Percentiles rank a stretch among this genome's conserved stretches.
These are phyloP conservation scores for Alnus rubra DNA, from an alignment of 306 rosid genomes.

Conservation along the genomic window DNA sequence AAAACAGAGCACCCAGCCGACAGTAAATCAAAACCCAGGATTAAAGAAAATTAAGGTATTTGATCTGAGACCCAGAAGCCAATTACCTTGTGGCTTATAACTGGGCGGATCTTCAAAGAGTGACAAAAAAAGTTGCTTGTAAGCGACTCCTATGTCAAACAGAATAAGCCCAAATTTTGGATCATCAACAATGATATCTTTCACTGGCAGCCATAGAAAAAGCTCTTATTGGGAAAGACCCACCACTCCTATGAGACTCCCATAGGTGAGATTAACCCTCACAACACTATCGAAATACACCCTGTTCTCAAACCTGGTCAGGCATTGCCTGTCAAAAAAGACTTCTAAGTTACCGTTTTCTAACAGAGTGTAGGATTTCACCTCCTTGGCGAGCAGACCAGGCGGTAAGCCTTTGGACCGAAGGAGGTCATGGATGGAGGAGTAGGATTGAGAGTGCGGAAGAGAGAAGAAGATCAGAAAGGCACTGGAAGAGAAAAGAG, in stretches of 20 bases:
- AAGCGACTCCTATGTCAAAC: conserved; percentile 84
- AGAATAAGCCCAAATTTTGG: conserved; percentile 77
- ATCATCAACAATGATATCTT: conserved; percentile 75
- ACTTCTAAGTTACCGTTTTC: conserved; percentile 69
- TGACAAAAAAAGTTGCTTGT: conserved; percentile 76
- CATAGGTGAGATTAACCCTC: conserved; percentile 78
- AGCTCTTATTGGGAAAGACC: conserved; percentile 87
- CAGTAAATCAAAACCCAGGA: not conserved
- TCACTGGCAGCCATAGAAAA: conserved; percentile 86
- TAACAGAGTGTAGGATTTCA: conserved; percentile 62
- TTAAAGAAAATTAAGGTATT: conserved; percentile 2
- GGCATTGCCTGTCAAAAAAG: conserved; percentile 70
- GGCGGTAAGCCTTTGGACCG: conserved; percentile 80
- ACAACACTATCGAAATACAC: conserved; percentile 64
- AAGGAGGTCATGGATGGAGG: conserved; percentile 75
- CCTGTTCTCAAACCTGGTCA: conserved; percentile 76
- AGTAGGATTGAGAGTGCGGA: conserved; percentile 26
- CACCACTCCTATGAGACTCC: conserved; percentile 77
- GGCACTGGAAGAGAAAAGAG: not conserved
- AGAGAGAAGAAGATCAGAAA: conserved; percentile 27
- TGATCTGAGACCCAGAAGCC: conserved; percentile 6
- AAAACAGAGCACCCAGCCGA: conserved; percentile 7
- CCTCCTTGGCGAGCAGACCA: conserved; percentile 74
- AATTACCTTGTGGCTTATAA: conserved; percentile 67
- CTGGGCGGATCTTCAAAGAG: conserved; percentile 91